phyloP scores from a whole-genome alignment of 1,139 yeast genomes.

The Yamadazyma blattariae region DNA sequence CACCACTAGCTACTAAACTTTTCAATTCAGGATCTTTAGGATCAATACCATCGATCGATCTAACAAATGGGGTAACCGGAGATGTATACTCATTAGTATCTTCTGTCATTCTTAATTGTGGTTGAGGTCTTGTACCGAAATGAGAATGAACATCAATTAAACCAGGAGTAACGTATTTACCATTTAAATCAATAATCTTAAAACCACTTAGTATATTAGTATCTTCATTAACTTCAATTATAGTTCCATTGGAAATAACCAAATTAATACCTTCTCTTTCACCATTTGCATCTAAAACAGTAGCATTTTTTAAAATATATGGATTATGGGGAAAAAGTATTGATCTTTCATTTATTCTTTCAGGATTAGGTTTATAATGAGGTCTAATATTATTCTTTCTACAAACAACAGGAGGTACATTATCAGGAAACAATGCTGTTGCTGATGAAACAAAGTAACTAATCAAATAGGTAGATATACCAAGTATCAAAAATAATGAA shows the following conservation, averaged over 20 bases:
- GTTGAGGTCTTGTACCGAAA: slow-evolving; percentile 8
- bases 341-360: slow-evolving; percentile 5
- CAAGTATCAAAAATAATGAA: too few relatives aligned
- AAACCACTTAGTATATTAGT: not conserved
- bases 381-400: slow-evolving; percentile 1
- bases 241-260: slow-evolving; percentile 2
- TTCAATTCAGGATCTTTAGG: slow-evolving; percentile 5
- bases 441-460: too few relatives aligned
- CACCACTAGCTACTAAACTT: slow-evolving; percentile 5
- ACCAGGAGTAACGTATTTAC: slow-evolving; percentile 6
- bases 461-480: too few relatives aligned
- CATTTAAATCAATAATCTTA: slow-evolving; percentile 1
- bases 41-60: slow-evolving; percentile 6
- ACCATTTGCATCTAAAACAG: slow-evolving; percentile 5
- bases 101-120: slow-evolving; percentile 5
- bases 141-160: slow-evolving; percentile 6
- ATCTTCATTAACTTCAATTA: not conserved
- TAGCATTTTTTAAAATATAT: slow-evolving; percentile 4
- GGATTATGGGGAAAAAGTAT: slow-evolving; percentile 2
- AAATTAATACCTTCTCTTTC: not conserved
- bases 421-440: too few relatives aligned
- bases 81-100: slow-evolving; percentile 6
- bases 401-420: slow-evolving; percentile 1
- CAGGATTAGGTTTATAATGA: not conserved
- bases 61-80: slow-evolving; percentile 5